phyloP scores from a whole-genome alignment of 164 flowering plant species.

The Macadamia tetraphylla region DNA sequence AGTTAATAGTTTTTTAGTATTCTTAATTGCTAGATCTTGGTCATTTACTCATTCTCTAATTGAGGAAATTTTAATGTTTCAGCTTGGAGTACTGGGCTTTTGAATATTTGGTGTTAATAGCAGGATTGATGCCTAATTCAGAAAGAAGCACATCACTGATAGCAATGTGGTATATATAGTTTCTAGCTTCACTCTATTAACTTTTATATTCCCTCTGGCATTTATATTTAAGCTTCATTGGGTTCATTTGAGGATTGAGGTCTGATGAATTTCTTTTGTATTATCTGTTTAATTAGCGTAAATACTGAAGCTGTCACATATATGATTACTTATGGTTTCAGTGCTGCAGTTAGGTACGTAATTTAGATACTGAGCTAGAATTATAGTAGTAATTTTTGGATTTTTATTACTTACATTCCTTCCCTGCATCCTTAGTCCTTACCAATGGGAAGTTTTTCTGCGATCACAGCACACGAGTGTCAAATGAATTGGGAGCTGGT shows the following conservation, averaged over 20 bases:
- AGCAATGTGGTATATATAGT: slow-evolving; percentile 66
- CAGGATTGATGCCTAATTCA: slow-evolving; percentile 74
- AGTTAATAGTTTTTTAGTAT: too few relatives aligned
- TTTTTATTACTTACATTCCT: not conserved
- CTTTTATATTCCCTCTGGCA: not conserved
- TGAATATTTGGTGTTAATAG: slow-evolving; percentile 78
- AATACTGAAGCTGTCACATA: slow-evolving; percentile 72
- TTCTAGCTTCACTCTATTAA: not conserved
- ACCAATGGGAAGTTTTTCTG: not conserved
- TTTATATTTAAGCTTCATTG: not conserved
- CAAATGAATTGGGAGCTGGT: slow-evolving; percentile 86
- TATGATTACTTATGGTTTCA: slow-evolving; percentile 74
- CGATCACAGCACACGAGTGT: slow-evolving; percentile 71
- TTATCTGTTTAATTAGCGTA: slow-evolving; percentile 38
- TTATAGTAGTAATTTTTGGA: not conserved
- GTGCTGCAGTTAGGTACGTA: slow-evolving; percentile 9
- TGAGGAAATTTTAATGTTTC: not conserved
- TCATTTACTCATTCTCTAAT: too few relatives aligned
- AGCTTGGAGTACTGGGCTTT: slow-evolving; percentile 95
- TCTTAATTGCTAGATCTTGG: too few relatives aligned
- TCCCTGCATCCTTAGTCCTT: not conserved
- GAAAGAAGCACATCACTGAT: slow-evolving; percentile 66
- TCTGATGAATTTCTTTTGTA: not conserved
- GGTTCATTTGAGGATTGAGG: not conserved
- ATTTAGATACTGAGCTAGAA: not conserved